These are phyloP conservation scores for Colletotrichum sp. DNA, from an alignment of 2,329 filamentous ascomycete genomes.

Conservation along the genomic window DNA sequence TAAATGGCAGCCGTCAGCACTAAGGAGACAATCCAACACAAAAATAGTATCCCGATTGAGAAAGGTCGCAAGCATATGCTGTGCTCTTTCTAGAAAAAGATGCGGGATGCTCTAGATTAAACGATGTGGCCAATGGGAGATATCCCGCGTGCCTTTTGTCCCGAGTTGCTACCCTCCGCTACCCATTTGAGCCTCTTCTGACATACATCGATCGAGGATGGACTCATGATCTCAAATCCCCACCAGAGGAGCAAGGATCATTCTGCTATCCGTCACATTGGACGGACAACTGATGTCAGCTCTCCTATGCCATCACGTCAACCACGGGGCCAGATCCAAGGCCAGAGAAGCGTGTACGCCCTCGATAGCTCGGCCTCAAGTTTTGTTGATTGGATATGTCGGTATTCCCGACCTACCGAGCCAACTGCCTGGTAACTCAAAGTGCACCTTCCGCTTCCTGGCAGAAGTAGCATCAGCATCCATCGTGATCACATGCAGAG, in stretches of 20 bases:
- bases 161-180: neutral
- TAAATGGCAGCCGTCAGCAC: neutral
- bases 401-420: neutral
- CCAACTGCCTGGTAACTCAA: neutral
- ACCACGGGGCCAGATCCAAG: neutral
- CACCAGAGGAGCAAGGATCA: neutral
- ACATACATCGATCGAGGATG: conserved; percentile 1
- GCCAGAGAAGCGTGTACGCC: neutral
- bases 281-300: neutral
- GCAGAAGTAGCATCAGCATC: neutral
- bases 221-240: neutral
- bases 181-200: neutral
- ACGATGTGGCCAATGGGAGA: neutral
- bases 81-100: neutral
- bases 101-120: neutral
- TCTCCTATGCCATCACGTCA: neutral
- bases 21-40: neutral
- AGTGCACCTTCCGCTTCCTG: neutral
- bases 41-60: neutral
- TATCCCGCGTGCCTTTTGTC: neutral
- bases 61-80: neutral
- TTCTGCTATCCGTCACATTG: neutral
- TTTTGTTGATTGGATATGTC: neutral
- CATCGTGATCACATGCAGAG: neutral
- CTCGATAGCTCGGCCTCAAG: neutral